phyloP scores from a whole-genome alignment of 2,329 filamentous ascomycete species.

The Aspergillus aculeatinus region DNA sequence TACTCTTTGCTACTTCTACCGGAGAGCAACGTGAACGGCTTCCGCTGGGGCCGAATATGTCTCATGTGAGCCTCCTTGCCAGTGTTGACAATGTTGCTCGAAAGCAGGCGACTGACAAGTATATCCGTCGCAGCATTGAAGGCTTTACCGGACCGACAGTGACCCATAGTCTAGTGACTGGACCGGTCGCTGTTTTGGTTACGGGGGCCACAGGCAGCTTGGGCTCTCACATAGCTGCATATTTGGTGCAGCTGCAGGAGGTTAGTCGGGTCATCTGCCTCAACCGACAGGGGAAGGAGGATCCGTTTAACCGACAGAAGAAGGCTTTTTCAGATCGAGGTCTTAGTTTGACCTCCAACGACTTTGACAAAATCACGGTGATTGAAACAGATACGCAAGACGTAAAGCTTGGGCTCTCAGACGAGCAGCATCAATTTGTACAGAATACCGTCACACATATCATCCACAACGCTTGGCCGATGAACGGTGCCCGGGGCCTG shows the following conservation, averaged over 20 bases:
- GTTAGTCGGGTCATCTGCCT: slow-evolving; percentile 46
- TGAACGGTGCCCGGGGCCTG: slow-evolving; percentile 23
- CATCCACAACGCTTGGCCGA: slow-evolving; percentile 34
- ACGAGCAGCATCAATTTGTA: slow-evolving; percentile 40
- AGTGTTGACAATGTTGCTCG: slow-evolving; percentile 11
- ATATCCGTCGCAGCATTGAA: slow-evolving; percentile 24
- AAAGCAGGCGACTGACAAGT: slow-evolving; percentile 19
- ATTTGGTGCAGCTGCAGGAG: slow-evolving; percentile 29
- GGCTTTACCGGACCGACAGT: slow-evolving; percentile 17
- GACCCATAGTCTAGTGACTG: background rate
- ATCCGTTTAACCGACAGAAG: slow-evolving; percentile 35
- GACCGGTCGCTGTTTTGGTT: slow-evolving; percentile 34
- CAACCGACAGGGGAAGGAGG: slow-evolving; percentile 41
- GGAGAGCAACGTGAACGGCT: slow-evolving; percentile 11
- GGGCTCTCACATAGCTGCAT: slow-evolving; percentile 43
- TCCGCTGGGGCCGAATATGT: slow-evolving; percentile 4
- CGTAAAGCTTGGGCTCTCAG: slow-evolving; percentile 49
- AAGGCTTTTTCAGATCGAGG: slow-evolving; percentile 30
- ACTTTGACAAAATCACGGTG: slow-evolving; percentile 45
- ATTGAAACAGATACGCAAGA: slow-evolving; percentile 51
- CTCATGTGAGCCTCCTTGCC: background rate
- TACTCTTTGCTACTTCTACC: slow-evolving; percentile 26
- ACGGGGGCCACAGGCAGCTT: slow-evolving; percentile 45
- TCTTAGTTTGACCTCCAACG: slow-evolving; percentile 20
- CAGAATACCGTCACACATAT: slow-evolving; percentile 49